Conservation (phyloP, 2,329 filamentous ascomycete species). For the Penicillium sp. region DNA sequence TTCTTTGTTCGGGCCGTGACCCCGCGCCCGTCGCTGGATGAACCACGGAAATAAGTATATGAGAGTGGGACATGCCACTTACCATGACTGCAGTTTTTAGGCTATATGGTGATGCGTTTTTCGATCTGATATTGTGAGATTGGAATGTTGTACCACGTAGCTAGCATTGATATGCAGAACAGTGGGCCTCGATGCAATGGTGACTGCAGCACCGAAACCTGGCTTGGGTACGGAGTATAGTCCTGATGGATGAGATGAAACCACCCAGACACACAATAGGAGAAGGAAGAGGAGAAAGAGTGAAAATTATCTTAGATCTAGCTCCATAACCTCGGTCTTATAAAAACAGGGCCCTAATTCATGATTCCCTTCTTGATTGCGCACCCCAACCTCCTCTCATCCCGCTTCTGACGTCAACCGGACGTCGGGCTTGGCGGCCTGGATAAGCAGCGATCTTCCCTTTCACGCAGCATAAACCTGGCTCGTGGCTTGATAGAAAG, state of each 20-base stretch:
- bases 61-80: neutral
- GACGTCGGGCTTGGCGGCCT: constrained; percentile 15
- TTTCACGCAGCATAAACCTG: constrained; percentile 11
- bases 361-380: constrained; percentile 1
- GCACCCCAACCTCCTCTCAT: constrained; percentile 13
- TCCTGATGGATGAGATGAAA: neutral
- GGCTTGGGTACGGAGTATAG: neutral
- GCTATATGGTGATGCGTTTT: neutral
- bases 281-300: neutral
- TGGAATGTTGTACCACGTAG: neutral
- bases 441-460: constrained; percentile 16
- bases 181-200: constrained; percentile 5
- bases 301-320: neutral
- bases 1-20: constrained; percentile 4
- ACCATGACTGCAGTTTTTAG: constrained; percentile 5
- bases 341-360: neutral
- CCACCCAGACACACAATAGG: neutral
- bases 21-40: neutral
- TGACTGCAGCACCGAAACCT: neutral
- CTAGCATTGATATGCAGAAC: constrained; percentile 3
- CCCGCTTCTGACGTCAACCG: constrained; percentile 23
- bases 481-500: neutral
- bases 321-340: constrained; percentile 2
- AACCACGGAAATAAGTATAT: constrained; percentile 1
- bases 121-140: constrained; percentile 1